Evolutionary conservation across 768 basidiomycete genomes (phyloP), one percentile per base, ranked within the genome.

Genomic region (Clitopilus passeckerianus): DNA sequence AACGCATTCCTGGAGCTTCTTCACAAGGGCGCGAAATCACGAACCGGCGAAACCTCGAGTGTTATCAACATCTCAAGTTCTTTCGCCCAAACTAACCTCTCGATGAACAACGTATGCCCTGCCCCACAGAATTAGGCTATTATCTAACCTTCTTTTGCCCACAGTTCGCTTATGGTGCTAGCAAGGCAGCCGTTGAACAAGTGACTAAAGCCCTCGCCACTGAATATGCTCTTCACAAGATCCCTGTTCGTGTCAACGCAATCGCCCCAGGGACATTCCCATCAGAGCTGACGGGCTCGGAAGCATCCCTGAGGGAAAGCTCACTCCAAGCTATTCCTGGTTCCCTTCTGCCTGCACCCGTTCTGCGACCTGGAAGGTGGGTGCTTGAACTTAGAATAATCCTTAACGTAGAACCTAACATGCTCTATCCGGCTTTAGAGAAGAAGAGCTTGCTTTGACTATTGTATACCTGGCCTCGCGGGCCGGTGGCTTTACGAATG

Each of bases 181-280:
- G 61, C 35, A 73, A 73, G 58, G 70, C 67, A 20, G 72, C 66
- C 20, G 58, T 62, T 8, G 61, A 68, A n/a, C 72, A 71, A 35
- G 56, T 73, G 5, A 67, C 66, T 0, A 62, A 63, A 33, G 60
- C 70, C 54, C 60, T 73, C 10, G 63, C 70, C 5, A 66, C 70
- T 10, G 70, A 71, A 53, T 63, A 70, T 33, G 71, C 65, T 4
- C 44, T 65, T 27, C 60, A 64, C 22, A 57, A 62, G 34, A 60
- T 70, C 20, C 57, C 57, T 12, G 43, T 58, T 33, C 69, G 70
- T 15, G 64, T 71, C 14, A 71, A 71, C 60, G 66, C 59, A 10
- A 70, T 70, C 22, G 65, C 68, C 0, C 70, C 70, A 22, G 70
- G 70, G 7, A 53, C 64, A 14, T 71, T 63, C 58, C 60, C 65